Percentiles rank a stretch among this genome's conserved stretches.
Evolutionary conservation across 2,329 filamentous ascomycete genomes (phyloP).

Genomic region (Botryosphaeria dothidea): DNA sequence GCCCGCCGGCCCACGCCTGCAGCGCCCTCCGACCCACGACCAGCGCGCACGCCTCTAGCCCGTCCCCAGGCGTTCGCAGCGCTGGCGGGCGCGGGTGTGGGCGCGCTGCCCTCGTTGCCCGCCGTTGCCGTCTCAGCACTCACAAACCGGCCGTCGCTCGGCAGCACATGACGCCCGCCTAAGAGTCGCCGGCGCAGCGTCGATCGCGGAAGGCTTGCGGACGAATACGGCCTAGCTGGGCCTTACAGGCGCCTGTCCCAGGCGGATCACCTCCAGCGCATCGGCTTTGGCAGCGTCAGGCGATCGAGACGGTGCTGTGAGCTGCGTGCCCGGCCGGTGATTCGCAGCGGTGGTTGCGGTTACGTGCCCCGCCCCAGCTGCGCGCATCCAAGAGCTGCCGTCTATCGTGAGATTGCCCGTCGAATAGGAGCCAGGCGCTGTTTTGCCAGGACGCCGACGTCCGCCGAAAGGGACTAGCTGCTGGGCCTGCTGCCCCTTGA

Average conservation of each 20-base stretch:
- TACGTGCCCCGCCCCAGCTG: neutral
- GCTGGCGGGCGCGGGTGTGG: neutral
- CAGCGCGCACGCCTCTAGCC: neutral
- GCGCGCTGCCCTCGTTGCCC: neutral
- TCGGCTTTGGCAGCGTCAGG: constrained; percentile 2
- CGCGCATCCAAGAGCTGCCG: neutral
- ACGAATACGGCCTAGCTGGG: constrained; percentile 10
- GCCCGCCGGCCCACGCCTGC: constrained; percentile 11
- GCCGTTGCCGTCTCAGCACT: neutral
- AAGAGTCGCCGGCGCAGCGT: constrained; percentile 14
- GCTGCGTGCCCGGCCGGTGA: too few species aligned
- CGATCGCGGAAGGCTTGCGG: constrained; percentile 18
- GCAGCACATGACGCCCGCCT: constrained; percentile 10
- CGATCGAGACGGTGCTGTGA: constrained; percentile 1
- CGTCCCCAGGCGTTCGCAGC: neutral
- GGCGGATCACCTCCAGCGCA: constrained; percentile 15
- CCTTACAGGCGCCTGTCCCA: neutral
- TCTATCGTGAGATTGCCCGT: constrained; percentile 16
- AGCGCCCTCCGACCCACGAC: neutral
- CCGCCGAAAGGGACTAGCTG: constrained; percentile 17
- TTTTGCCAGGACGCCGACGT: constrained; percentile 13
- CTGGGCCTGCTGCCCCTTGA: constrained; percentile 12
- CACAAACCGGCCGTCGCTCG: constrained; percentile 3
- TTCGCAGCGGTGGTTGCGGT: too few species aligned
- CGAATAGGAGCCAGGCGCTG: constrained; percentile 13